Percentiles rank a stretch among this genome's conserved stretches.
Conservation (phyloP, 305 asterid genomes). For the Plantago coronopus region DNA sequence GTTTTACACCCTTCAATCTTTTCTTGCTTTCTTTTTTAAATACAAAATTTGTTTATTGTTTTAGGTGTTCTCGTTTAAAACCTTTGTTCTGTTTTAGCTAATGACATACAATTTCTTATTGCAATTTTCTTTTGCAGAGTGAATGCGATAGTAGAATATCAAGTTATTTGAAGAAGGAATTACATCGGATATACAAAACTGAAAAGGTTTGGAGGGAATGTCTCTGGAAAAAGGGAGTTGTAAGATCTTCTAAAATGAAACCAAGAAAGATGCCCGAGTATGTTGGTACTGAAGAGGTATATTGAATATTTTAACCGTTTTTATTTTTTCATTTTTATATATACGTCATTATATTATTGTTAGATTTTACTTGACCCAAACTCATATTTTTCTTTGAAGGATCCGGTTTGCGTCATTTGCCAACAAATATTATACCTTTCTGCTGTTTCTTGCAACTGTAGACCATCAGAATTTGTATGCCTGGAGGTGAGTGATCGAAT, state of each 20-base stretch:
- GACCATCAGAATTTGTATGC: conserved; percentile 80
- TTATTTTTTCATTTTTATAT: conserved; percentile 14
- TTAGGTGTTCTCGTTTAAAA: background rate
- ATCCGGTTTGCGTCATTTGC: conserved; percentile 84
- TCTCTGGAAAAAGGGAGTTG: conserved; percentile 79
- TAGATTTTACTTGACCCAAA: conserved; percentile 28
- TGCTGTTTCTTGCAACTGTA: conserved; percentile 83
- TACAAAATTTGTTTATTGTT: background rate
- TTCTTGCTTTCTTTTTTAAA: background rate
- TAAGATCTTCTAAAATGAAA: conserved; percentile 59
- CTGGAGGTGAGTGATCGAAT: conserved; percentile 60
- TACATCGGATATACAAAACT: conserved; percentile 56
- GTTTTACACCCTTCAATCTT: background rate
- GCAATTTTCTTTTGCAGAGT: conserved; percentile 46
- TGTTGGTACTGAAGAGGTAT: conserved; percentile 90
- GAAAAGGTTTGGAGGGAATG: conserved; percentile 81
- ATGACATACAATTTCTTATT: conserved; percentile 18
- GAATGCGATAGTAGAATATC: conserved; percentile 59
- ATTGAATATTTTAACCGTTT: conserved; percentile 15
- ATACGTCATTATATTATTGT: background rate
- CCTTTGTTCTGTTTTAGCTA: conserved; percentile 4
- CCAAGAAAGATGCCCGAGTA: conserved; percentile 64
- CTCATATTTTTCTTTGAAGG: conserved; percentile 50
- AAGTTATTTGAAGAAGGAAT: conserved; percentile 57
- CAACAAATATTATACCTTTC: conserved; percentile 82